phyloP scores from a whole-genome alignment of 345 rosid genomes.

The Lenwebbia sp. region DNA sequence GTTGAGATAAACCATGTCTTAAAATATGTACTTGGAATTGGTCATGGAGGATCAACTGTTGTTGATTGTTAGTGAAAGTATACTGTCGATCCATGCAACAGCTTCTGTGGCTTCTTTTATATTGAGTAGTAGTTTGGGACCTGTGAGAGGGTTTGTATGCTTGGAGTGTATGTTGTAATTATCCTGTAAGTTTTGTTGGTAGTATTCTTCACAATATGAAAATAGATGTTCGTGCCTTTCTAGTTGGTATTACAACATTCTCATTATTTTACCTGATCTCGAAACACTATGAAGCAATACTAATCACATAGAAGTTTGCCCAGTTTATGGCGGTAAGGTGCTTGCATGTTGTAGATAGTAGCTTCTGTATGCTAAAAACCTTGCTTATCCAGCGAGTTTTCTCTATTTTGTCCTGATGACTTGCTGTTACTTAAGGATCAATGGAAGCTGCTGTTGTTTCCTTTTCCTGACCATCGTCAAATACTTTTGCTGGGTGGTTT shows the following conservation, averaged over 20 bases:
- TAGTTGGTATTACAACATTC: neutral
- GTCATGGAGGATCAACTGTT: neutral
- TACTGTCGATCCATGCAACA: neutral
- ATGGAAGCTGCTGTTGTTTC: neutral
- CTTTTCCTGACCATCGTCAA: neutral
- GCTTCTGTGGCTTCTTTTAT: neutral
- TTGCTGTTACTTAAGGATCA: neutral
- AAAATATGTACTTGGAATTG: neutral
- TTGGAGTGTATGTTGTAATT: neutral
- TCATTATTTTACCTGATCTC: neutral
- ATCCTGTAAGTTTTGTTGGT: neutral
- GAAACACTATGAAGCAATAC: neutral
- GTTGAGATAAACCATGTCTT: constrained; percentile 21
- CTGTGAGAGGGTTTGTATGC: neutral
- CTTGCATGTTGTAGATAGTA: neutral
- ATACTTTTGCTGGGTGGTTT: neutral
- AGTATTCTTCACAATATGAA: neutral
- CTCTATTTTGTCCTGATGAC: neutral
- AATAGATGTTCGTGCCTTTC: neutral
- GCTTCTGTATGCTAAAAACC: neutral
- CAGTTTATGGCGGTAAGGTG: neutral
- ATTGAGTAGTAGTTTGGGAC: neutral
- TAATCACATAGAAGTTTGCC: neutral
- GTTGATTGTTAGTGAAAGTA: neutral
- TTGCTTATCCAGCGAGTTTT: neutral